Conservation (phyloP, 208 protist genomes). For the Leishmania amazonensis region DNA sequence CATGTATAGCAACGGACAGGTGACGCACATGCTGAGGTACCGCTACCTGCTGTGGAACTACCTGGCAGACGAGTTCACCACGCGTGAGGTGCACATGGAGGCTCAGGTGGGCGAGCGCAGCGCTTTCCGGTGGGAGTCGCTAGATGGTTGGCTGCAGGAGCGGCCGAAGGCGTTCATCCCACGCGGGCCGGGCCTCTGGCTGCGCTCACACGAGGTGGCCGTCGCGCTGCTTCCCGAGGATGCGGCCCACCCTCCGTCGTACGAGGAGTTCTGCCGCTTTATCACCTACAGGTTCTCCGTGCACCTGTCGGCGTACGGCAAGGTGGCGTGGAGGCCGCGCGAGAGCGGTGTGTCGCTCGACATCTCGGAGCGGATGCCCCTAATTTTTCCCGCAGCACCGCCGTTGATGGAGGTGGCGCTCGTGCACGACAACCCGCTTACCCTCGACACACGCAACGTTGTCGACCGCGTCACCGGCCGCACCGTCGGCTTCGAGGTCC, state of each 20-base stretch:
- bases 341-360: slow-evolving; percentile 25
- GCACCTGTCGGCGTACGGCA: slow-evolving; percentile 44
- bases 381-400: slow-evolving; percentile 24
- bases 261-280: slow-evolving; percentile 67
- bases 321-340: slow-evolving; percentile 51
- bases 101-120: slow-evolving; percentile 67
- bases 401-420: slow-evolving; percentile 59
- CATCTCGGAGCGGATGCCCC: slow-evolving; percentile 27
- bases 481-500: slow-evolving; percentile 49
- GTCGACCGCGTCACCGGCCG: slow-evolving; percentile 65
- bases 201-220: slow-evolving; percentile 60
- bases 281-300: slow-evolving; percentile 71
- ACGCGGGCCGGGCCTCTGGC: slow-evolving; percentile 30
- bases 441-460: slow-evolving; percentile 46
- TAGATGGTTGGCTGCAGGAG: slow-evolving; percentile 76
- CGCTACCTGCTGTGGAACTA: slow-evolving; percentile 84
- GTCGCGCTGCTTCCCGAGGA: slow-evolving; percentile 74
- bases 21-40: slow-evolving; percentile 71
- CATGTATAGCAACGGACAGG: slow-evolving; percentile 81
- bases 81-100: slow-evolving; percentile 61
- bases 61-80: slow-evolving; percentile 50
- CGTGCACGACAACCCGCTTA: slow-evolving; percentile 47
- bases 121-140: slow-evolving; percentile 66
- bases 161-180: slow-evolving; percentile 53
- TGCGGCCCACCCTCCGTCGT: slow-evolving; percentile 45